A percentile compares a stretch with the other conserved stretches of the same genome.
Conservation (phyloP, 495 filamentous ascomycete species). For the Cercophora sp. region DNA sequence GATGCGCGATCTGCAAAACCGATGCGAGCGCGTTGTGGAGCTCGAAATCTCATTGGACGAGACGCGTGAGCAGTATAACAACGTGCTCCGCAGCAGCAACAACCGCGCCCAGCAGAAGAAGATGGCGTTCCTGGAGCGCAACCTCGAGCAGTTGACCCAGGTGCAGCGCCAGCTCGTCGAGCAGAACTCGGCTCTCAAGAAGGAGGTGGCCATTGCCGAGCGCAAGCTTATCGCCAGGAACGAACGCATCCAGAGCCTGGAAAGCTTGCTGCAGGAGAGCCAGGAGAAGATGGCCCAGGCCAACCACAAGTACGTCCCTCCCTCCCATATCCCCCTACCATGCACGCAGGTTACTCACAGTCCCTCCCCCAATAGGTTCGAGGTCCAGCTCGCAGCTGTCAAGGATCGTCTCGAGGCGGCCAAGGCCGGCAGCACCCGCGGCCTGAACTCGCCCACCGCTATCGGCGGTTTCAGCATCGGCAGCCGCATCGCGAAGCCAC, state of each 20-base stretch:
- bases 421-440: constrained; percentile 82
- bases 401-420: constrained; percentile 96
- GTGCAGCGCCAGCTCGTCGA: constrained; percentile 97
- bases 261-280: constrained; percentile 88
- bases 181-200: constrained; percentile 93
- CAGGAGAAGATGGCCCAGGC: constrained; percentile 95
- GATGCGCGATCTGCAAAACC: constrained; percentile 97
- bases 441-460: constrained; percentile 61
- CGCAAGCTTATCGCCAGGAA: constrained; percentile 93
- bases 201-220: constrained; percentile 98
- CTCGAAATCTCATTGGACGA: constrained; percentile 95
- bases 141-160: constrained; percentile 93
- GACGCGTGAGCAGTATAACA: constrained; percentile 97
- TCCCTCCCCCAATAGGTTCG: constrained; percentile 71
- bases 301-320: constrained; percentile 77
- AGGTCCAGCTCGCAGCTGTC: constrained; percentile 91
- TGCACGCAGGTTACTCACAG: neutral
- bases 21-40: constrained; percentile 96
- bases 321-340: neutral
- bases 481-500: constrained; percentile 92
- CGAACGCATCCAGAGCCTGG: constrained; percentile 90
- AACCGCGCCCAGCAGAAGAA: constrained; percentile 99
- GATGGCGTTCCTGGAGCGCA: constrained; percentile 98
- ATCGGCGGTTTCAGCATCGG: constrained; percentile 72
- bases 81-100: constrained; percentile 90